Conservation (phyloP, 768 basidiomycete species). For the Russula dissimulans region DNA sequence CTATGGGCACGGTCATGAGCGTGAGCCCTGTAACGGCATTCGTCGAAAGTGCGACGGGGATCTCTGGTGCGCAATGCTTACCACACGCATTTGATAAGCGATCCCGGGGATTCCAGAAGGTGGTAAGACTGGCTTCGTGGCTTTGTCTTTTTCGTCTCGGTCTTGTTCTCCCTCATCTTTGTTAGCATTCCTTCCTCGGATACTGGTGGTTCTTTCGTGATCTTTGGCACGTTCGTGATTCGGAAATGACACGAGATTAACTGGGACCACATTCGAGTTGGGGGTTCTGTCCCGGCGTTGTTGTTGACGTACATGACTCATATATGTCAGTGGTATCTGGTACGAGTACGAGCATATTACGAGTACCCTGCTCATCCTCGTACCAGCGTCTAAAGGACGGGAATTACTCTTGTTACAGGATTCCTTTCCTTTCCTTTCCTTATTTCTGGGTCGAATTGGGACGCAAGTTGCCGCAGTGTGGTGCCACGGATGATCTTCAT, state of each 20-base stretch:
- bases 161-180: constrained; percentile 89
- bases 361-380: too few relatives aligned
- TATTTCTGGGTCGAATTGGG: too few relatives aligned
- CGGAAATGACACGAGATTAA: constrained; percentile 77
- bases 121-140: constrained; percentile 67
- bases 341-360: too few relatives aligned
- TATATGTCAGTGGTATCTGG: too few relatives aligned
- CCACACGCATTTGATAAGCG: neutral
- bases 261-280: constrained; percentile 85
- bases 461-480: too few relatives aligned
- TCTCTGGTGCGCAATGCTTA: constrained; percentile 33
- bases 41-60: constrained; percentile 77
- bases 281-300: too few relatives aligned
- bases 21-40: constrained; percentile 77
- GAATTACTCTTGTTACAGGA: too few relatives aligned
- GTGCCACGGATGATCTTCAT: too few relatives aligned
- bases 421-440: too few relatives aligned
- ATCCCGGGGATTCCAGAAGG: constrained; percentile 45
- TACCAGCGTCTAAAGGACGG: too few relatives aligned
- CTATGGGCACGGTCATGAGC: constrained; percentile 72
- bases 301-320: too few relatives aligned
- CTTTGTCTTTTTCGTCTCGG: constrained; percentile 68
- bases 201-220: constrained; percentile 75
- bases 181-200: constrained; percentile 84
- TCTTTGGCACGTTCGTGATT: constrained; percentile 86